Base-by-base conservation (phyloP, 1,284 basidiomycete species). In the Malassezia slooffiae region DNA sequence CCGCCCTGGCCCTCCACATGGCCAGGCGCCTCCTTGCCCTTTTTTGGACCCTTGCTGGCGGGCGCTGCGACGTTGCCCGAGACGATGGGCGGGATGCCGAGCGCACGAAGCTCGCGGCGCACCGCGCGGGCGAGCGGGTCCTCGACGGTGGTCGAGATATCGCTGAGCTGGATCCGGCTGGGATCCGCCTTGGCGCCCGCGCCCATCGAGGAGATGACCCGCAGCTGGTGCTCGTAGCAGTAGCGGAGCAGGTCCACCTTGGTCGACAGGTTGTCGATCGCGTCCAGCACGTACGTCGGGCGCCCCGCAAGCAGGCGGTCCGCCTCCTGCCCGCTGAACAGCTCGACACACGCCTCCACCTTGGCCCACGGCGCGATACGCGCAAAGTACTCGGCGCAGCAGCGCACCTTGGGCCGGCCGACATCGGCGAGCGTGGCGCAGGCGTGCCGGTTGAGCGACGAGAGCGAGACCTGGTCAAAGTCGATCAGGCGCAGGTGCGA, bases 171-270 rank as follows among this genome's bases (percentile, higher is more conserved):
- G 20, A 97, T 79, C 23, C 89, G 78, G 4, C 89, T 93, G 0
- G 93, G 89, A 69, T 99, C 93, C 50, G 77, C 78, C 73, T 97
- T 99, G 6, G 90, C 85, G n/a, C 90, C 83, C 1, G 91, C 87
- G 31, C 93, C 93, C 87, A 97, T 93, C 15, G 87, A 88, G 1
- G 89, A 85, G 71, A 97, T 93, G 43, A 65, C 61, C 28, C 54
- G 54, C 49, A 69, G 60, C 27, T 55, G 41, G 42, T 60, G 47
- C 35, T 53, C 41, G 27, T 60, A 57, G 41, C 64, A 67, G 52
- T 60, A 69, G 28, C 46, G 49, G 28, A 69, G 39, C n/a, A 69
- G 51, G 12, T 62, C 66, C 5, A 69, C 60, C 71, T 96, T 96
- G 1, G 91, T 91, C 34, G 84, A 79, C 52, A 96, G 88, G 68